Conservation (phyloP, 441 rosid species). For the Mallotus repandus region DNA sequence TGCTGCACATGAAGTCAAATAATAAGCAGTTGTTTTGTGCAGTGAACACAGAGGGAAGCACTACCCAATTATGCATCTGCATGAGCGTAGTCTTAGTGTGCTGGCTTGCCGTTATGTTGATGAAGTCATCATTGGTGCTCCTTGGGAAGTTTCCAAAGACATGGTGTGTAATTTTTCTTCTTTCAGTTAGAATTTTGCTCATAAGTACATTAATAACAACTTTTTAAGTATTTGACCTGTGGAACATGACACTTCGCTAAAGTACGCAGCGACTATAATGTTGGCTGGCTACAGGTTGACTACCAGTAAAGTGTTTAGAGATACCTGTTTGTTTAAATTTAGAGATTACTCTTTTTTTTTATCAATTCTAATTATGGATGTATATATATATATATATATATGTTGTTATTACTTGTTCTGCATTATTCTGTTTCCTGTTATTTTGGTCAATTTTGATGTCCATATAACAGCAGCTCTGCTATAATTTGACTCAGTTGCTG, state of each 20-base stretch:
- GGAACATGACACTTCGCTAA: not conserved
- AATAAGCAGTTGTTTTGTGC: constrained; percentile 25
- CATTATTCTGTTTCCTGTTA: not conserved
- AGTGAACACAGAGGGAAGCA: constrained; percentile 75
- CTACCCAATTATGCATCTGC: constrained; percentile 89
- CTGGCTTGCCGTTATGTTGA: constrained; percentile 95
- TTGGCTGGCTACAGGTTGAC: not conserved
- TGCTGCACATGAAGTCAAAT: not conserved
- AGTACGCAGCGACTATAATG: not conserved
- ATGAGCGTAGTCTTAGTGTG: constrained; percentile 88
- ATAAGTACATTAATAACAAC: not conserved
- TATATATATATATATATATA: no score
- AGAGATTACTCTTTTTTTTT: not conserved
- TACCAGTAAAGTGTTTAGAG: not conserved
- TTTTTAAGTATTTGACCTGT: not conserved
- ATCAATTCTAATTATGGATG: not conserved
- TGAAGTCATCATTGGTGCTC: constrained; percentile 97
- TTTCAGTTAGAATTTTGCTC: no score
- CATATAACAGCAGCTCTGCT: no score
- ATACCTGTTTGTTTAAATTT: not conserved
- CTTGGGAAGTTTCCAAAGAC: constrained; percentile 91
- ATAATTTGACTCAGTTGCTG: no score
- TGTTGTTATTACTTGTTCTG: not conserved
- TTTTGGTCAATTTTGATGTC: not conserved
- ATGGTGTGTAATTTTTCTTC: constrained; percentile 49